Evolutionary conservation across 805 yeast genomes (phyloP), one percentile per base, ranked within the genome.

Genomic region (Kodamaea kakaduensis): DNA sequence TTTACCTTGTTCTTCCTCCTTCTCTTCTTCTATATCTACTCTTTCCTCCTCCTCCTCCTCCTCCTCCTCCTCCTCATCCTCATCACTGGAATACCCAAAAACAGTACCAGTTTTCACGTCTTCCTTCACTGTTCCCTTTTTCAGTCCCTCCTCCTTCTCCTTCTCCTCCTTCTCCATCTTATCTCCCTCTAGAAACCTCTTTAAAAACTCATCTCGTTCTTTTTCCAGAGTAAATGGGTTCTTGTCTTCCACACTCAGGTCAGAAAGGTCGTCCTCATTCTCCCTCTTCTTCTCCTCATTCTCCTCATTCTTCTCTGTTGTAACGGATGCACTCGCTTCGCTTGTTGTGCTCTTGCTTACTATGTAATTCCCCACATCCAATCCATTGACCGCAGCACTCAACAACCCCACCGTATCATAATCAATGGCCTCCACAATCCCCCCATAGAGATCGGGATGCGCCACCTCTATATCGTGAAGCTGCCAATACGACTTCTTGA

Each of bases 401-500:
- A 63, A 44, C 9, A 59, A 32, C 9, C 54, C 56, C 8, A 63
- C 39, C 18, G 54, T 53, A 31, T 61, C 61, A 35, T 42, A 59
- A 30, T 59, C 51, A n/a, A 63, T 52, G 18, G 43, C 34, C 5
- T 33, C 25, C 2, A 47, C 39, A 18, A 61, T 49, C 23, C 38
- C 44, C 3, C 41, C 38, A 12, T 23, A 10, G 5, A 25, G 24
- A 5, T 28, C 35, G 5, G 16, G 33, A 18, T 34, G 31, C 6
- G 16, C 16, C 5, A 37, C 33, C 25, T 34, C 32, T 1, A 62
- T 32, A 28, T 62, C 67, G 10, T 42, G 29, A 17, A 61, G 38
- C 44, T 61, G 68, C 69, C 69, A 63, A 31, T 50, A 58, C 5
- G 67, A 54, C 15, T 33, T 16, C 14, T 41, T 39, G 4, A 42